A percentile compares a stretch with the other conserved stretches of the same genome.
phyloP scores from a whole-genome alignment of 75 land plant species.

The Picea sitchensis region DNA sequence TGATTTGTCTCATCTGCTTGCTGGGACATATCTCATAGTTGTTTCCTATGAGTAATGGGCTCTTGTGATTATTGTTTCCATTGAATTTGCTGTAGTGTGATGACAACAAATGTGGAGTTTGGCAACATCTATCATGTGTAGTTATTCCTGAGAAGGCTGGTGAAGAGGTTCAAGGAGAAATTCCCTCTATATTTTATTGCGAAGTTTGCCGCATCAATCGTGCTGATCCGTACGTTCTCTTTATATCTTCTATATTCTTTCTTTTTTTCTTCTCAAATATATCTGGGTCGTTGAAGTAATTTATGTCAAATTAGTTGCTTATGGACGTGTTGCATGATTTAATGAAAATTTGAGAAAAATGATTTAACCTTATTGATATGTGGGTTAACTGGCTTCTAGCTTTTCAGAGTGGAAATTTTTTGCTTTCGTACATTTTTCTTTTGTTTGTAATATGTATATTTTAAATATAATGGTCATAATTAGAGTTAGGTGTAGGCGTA shows the following conservation, averaged over 20 bases:
- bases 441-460: too few species aligned
- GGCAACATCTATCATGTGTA: conserved; percentile 53
- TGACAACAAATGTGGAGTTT: conserved; percentile 26
- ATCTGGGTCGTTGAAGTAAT: neutral
- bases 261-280: neutral
- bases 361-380: too few species aligned
- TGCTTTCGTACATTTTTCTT: too few species aligned
- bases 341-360: too few species aligned
- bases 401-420: too few species aligned
- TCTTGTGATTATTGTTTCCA: neutral
- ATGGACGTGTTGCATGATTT: neutral
- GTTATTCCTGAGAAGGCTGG: conserved; percentile 34
- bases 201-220: conserved; percentile 46
- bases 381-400: too few species aligned
- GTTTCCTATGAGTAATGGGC: too few species aligned
- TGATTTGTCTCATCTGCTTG: too few species aligned
- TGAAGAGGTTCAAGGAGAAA: conserved; percentile 26
- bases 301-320: neutral
- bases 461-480: too few species aligned
- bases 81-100: conserved; percentile 35
- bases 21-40: too few species aligned
- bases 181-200: conserved; percentile 41
- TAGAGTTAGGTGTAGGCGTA: too few species aligned
- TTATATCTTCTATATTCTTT: neutral
- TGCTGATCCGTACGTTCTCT: conserved; percentile 45